These are phyloP conservation scores for Pyrenophora seminiperda DNA, from an alignment of 2,329 filamentous ascomycete species.

Conservation along the genomic window DNA sequence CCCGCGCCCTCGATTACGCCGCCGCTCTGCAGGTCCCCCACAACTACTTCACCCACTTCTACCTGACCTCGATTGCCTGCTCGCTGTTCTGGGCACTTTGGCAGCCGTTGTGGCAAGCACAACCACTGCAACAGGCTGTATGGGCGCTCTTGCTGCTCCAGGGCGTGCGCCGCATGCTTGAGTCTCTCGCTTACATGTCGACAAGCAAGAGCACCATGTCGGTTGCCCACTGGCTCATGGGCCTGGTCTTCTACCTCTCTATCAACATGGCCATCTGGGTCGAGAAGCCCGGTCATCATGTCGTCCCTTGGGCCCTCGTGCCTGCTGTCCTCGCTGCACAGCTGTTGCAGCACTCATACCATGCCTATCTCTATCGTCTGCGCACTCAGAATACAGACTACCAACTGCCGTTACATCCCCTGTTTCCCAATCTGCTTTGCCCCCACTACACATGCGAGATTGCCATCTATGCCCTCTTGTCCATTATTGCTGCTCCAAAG, in stretches of 20 bases:
- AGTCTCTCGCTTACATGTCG: constrained; percentile 71
- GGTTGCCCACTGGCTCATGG: constrained; percentile 80
- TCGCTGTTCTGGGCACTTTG: constrained; percentile 77
- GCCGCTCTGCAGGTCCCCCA: constrained; percentile 74
- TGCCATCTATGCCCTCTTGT: constrained; percentile 78
- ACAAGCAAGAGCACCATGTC: constrained; percentile 80
- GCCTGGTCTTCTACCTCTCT: constrained; percentile 74
- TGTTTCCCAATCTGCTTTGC: constrained; percentile 76
- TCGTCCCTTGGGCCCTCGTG: constrained; percentile 57
- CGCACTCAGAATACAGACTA: constrained; percentile 64
- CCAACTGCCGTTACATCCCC: constrained; percentile 72
- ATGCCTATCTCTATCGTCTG: constrained; percentile 54
- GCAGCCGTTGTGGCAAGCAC: constrained; percentile 52
- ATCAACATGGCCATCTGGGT: constrained; percentile 82
- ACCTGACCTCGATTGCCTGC: constrained; percentile 70
- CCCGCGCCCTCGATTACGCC: constrained; percentile 55
- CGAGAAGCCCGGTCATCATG: constrained; percentile 63
- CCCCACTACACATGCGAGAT: constrained; percentile 94
- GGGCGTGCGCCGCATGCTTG: constrained; percentile 74
- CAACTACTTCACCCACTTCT: constrained; percentile 88
- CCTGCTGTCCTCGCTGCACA: constrained; percentile 72
- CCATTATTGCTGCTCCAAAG: constrained; percentile 72
- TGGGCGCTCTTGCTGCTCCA: constrained; percentile 79
- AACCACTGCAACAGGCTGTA: constrained; percentile 65
- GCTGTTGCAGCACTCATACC: constrained; percentile 69